Base-by-base conservation (phyloP, 2,329 filamentous ascomycete genomes). In the Cladophialophora yegresii region DNA sequence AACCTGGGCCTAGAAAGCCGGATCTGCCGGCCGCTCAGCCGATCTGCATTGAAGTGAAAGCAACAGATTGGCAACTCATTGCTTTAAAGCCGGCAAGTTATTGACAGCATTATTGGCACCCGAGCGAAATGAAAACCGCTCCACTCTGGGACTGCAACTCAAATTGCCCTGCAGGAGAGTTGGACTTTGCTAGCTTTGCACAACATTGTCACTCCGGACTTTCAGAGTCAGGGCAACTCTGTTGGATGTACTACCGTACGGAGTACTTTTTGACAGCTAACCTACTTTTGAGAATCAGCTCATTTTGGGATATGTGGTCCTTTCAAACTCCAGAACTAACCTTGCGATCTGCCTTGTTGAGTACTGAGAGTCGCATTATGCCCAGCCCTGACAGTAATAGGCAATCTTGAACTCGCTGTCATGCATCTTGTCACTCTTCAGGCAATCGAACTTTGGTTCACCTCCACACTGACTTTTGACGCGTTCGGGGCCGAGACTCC, bases 401-500 rank as follows among this genome's bases (percentile, higher is more conserved):
- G 47, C 47, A 28, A 50, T 50, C 20, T 50, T 10, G 47, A 26
- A 16, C 36, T 43, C 5, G 8, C 36, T n/a, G 16, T n/a, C 36
- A 43, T 6, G n/a, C 26, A 28, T 28, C 26, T 28, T 28, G 16
- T n/a, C 7, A 4, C 36, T 43, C 36, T 13, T 16, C 8, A n/a
- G 36, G 6, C 36, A 43, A 43, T 16, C 36, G 36, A 20, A 20
- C 16, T 16, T 43, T 13, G 36, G 13, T 43, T 43, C 16, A n/a
- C 36, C 8, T n/a, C 5, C 16, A 8, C 16, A 5, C 5, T 20
- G 16, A n/a, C 36, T n/a, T n/a, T 4, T 51, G 22, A 28, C 20
- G 20, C 10, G 51, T 45, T 55, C 59, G 56, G 59, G 59, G 59
- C 59, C 56, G 59, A 28, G 59, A 16, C 50, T 62, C 59, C 59